phyloP scores from a whole-genome alignment of 2,329 filamentous ascomycete genomes.

The Pseudogymnoascus sp. region DNA sequence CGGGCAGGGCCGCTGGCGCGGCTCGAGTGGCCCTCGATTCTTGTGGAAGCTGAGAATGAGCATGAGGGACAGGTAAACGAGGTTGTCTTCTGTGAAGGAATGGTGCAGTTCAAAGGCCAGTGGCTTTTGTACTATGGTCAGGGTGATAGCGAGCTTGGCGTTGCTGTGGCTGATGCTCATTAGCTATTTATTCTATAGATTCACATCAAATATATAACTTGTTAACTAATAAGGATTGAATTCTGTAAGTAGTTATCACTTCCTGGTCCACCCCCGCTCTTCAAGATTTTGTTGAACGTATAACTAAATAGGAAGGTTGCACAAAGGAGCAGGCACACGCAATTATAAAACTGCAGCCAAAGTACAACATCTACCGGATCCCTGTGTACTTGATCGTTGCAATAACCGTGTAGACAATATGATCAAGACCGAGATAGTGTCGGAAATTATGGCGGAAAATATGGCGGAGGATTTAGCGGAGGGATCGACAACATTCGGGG shows the following conservation, averaged over 20 bases:
- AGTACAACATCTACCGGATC: too few species aligned
- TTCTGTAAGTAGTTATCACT: background rate
- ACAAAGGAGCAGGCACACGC: too few species aligned
- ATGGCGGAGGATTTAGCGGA: background rate
- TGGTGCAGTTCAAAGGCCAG: slow-evolving; percentile 27
- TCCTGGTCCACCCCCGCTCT: background rate
- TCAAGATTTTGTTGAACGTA: background rate
- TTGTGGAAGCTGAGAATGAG: slow-evolving; percentile 21
- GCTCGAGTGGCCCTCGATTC: slow-evolving; percentile 24
- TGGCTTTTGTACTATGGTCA: slow-evolving; percentile 27
- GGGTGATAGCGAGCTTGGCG: slow-evolving; percentile 14
- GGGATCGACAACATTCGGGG: background rate
- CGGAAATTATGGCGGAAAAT: background rate
- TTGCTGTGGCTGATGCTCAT: background rate
- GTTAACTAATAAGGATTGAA: background rate
- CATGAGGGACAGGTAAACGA: slow-evolving; percentile 25
- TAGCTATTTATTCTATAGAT: background rate
- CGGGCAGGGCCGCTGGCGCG: slow-evolving; percentile 22
- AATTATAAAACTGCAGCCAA: too few species aligned
- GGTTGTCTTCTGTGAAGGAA: slow-evolving; percentile 26
- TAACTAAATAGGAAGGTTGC: too few species aligned
- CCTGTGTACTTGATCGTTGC: too few species aligned
- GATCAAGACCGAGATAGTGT: background rate
- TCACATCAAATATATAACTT: background rate
- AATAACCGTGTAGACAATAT: too few species aligned